phyloP scores from a whole-genome alignment of 2,329 filamentous ascomycete species.

The Magnaporthiopsis poae region DNA sequence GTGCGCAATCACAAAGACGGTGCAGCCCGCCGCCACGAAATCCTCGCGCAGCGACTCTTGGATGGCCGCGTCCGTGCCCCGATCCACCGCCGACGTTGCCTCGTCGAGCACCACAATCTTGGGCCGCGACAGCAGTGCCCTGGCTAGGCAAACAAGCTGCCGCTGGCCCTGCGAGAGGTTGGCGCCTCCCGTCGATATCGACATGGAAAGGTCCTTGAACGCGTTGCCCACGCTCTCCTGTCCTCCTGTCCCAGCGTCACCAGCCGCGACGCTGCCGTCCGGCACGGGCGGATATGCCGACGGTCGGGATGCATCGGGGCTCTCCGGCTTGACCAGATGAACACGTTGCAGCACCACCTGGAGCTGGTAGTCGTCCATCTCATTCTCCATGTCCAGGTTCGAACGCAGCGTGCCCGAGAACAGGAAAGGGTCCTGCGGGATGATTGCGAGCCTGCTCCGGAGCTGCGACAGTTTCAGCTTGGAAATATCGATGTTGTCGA shows the following conservation, averaged over 20 bases:
- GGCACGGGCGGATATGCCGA: constrained; percentile 1
- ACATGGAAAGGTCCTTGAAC: constrained; percentile 23
- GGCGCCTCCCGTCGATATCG: constrained; percentile 23
- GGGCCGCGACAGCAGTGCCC: constrained; percentile 31
- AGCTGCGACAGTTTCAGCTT: constrained; percentile 51
- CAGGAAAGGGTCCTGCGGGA: constrained; percentile 57
- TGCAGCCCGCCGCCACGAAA: constrained; percentile 40
- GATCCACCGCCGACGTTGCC: constrained; percentile 42
- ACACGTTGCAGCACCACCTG: constrained; percentile 51
- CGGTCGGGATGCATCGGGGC: constrained; percentile 26
- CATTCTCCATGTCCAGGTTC: constrained; percentile 54
- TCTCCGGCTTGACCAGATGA: constrained; percentile 43
- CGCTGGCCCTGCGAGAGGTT: constrained; percentile 37
- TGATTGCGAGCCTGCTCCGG: constrained; percentile 52
- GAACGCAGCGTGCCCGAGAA: constrained; percentile 55
- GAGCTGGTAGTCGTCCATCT: constrained; percentile 51
- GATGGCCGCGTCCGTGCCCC: constrained; percentile 46
- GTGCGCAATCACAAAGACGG: constrained; percentile 36
- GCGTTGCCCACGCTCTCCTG: constrained; percentile 15
- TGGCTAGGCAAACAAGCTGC: constrained; percentile 38
- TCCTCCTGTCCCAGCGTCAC: constrained; percentile 2
- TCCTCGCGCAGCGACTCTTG: constrained; percentile 43
- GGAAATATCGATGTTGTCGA: constrained; percentile 43
- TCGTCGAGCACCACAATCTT: constrained; percentile 34
- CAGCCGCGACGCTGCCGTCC: not conserved